Base-by-base conservation (phyloP, 768 basidiomycete species). In the Naganishia onofrii region DNA sequence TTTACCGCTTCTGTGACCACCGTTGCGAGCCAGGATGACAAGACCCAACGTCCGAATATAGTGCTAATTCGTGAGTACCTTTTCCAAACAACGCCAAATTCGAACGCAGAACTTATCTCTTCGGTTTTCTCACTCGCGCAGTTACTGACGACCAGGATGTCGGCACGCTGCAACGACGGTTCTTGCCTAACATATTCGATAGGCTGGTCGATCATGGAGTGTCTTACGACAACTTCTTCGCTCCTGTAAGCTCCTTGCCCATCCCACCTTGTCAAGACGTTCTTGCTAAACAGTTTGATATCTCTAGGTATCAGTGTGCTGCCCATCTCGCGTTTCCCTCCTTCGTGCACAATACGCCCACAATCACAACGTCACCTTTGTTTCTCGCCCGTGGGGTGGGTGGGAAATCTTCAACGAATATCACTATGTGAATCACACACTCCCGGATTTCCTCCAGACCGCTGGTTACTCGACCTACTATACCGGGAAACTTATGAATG, bases 401-500 rank as follows among this genome's bases (percentile, higher is more conserved):
- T 73, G 70, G 70, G 65, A 66, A 19, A 64, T 73, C n/a, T 73
- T 71, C 57, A 67, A 69, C 48, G 70, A 70, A 42, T 64, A 68
- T 48, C 53, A 55, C 28, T 56, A 53, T n/a, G 26, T 58, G 5
- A 19, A 31, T 8, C 32, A 46, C 29, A 36, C 23, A 0, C 64
- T 75, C 0, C 69, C 72, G 6, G 44, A 46, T 10, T 73, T 71
- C 28, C 52, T 75, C 0, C 72, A 71, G 34, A 26, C 52, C 0
- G 72, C 68, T 0, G 70, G 72, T 2, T 75, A 71, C 65, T 21
- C 9, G n/a, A 73, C 72, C 2, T 67, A 57, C 31, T 75, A 73
- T 66, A 32, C 54, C 0, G 74, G 74, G 9, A 74, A 75, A 54
- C 63, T 71, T 26, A 75, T 75, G 74, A 73, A 73, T 26, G 74